Percentiles rank a stretch among this genome's conserved stretches.
These are phyloP conservation scores for Leucaena leucocephala DNA, from an alignment of 306 rosid genomes.

Conservation along the genomic window DNA sequence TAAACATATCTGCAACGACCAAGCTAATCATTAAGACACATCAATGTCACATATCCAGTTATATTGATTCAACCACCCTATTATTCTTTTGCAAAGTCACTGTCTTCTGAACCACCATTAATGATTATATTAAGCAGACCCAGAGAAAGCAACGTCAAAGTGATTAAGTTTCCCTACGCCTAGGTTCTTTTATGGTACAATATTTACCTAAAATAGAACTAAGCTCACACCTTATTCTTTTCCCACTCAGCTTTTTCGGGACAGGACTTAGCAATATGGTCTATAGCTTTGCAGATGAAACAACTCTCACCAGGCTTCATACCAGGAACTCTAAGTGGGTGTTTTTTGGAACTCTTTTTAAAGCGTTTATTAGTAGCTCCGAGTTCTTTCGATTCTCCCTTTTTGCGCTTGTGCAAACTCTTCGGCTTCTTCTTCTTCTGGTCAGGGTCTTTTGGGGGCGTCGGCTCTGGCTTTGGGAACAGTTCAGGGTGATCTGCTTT, in stretches of 20 bases:
- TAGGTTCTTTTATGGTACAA: not conserved
- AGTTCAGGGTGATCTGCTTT: constrained; percentile 53
- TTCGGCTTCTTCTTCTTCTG: constrained; percentile 46
- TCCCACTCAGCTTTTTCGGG: constrained; percentile 77
- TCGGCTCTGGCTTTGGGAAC: constrained; percentile 53
- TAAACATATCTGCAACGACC: constrained; percentile 70
- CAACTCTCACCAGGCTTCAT: constrained; percentile 94
- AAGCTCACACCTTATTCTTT: constrained; percentile 48
- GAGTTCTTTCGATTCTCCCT: constrained; percentile 40
- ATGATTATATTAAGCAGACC: not conserved
- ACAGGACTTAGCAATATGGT: constrained; percentile 86
- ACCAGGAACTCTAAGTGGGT: constrained; percentile 89
- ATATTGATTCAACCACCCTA: not conserved
- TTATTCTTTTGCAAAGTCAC: not conserved
- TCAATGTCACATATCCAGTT: not conserved
- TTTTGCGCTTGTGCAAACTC: constrained; percentile 46
- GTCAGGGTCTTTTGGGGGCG: constrained; percentile 56
- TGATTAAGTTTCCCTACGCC: not conserved
- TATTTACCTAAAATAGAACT: not conserved
- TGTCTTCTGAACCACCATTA: not conserved
- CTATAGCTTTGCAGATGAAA: constrained; percentile 70
- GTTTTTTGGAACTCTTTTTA: constrained; percentile 47
- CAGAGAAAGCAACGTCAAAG: not conserved
- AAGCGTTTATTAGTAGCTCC: constrained; percentile 34
- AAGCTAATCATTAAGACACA: not conserved